Evolutionary conservation across 495 filamentous ascomycete genomes (phyloP).

Genomic region (Amphirosellinia nigrospora): DNA sequence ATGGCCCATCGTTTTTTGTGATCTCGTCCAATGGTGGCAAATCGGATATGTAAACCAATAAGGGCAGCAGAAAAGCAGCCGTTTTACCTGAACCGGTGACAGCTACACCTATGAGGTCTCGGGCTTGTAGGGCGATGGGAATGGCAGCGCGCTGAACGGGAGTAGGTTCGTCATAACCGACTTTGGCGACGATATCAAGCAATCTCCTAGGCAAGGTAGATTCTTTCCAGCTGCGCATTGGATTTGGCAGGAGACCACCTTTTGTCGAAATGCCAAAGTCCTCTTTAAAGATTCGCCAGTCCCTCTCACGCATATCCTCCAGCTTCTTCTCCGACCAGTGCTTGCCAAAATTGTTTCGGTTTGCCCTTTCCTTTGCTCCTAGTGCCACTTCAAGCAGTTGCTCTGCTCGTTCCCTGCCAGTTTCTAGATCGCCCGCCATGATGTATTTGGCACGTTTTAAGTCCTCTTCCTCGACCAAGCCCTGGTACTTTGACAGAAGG

Average conservation of each 20-base stretch:
- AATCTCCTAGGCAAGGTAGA: slow-evolving; percentile 79
- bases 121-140: slow-evolving; percentile 89
- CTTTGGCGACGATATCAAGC: slow-evolving; percentile 80
- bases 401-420: slow-evolving; percentile 76
- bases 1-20: slow-evolving; percentile 95
- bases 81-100: slow-evolving; percentile 99
- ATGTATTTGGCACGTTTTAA: slow-evolving; percentile 81
- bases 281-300: slow-evolving; percentile 99
- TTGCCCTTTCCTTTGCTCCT: slow-evolving; percentile 66
- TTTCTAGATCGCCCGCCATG: slow-evolving; percentile 77
- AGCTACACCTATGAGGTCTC: slow-evolving; percentile 96
- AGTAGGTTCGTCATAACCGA: slow-evolving; percentile 93
- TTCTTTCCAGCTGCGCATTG: slow-evolving; percentile 95
- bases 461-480: slow-evolving; percentile 73
- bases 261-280: slow-evolving; percentile 98
- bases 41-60: slow-evolving; percentile 96
- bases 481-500: slow-evolving; percentile 80
- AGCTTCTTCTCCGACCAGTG: slow-evolving; percentile 98
- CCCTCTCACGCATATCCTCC: slow-evolving; percentile 95
- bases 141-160: slow-evolving; percentile 94
- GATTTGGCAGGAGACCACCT: slow-evolving; percentile 86
- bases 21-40: slow-evolving; percentile 82
- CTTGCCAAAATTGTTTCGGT: slow-evolving; percentile 78
- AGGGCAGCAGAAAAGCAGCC: slow-evolving; percentile 89
- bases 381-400: slow-evolving; percentile 82